Percentiles rank a stretch among this genome's conserved stretches.
phyloP scores from a whole-genome alignment of 73 alveolate genomes.

The Symbiodinium natans region DNA sequence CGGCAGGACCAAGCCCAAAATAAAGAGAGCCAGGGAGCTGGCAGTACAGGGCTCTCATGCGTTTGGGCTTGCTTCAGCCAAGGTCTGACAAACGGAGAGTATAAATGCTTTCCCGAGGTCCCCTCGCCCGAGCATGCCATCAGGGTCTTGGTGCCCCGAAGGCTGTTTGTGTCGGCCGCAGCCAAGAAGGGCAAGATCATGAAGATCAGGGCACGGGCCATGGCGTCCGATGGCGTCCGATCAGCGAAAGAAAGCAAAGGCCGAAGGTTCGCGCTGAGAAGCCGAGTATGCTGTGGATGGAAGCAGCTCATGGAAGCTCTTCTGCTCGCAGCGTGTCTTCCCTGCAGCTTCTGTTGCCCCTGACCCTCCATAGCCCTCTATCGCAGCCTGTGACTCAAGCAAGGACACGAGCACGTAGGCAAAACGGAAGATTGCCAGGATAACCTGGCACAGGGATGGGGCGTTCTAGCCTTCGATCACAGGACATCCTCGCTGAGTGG shows the following conservation, averaged over 20 bases:
- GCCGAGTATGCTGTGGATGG: not conserved
- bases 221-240: not conserved
- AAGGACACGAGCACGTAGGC: conserved; percentile 16
- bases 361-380: not conserved
- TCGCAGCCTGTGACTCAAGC: conserved; percentile 21
- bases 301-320: too few species aligned
- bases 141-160: not conserved
- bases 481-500: not conserved
- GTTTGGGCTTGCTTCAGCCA: too few species aligned
- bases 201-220: not conserved
- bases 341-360: too few species aligned
- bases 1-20: too few species aligned
- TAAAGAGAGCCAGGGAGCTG: not conserved
- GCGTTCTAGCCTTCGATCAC: not conserved
- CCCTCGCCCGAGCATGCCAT: not conserved
- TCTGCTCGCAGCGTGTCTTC: too few species aligned
- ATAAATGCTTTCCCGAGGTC: not conserved
- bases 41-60: too few species aligned
- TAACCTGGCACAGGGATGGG: not conserved
- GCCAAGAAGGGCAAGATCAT: not conserved
- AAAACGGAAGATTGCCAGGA: conserved; percentile 23
- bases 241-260: not conserved
- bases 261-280: not conserved
- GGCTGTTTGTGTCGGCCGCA: not conserved
- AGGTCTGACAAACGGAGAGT: not conserved